Evolutionary conservation across 1,284 basidiomycete genomes (phyloP), one percentile per base, ranked within the genome.

Genomic region (Porphyrellus sp.): DNA sequence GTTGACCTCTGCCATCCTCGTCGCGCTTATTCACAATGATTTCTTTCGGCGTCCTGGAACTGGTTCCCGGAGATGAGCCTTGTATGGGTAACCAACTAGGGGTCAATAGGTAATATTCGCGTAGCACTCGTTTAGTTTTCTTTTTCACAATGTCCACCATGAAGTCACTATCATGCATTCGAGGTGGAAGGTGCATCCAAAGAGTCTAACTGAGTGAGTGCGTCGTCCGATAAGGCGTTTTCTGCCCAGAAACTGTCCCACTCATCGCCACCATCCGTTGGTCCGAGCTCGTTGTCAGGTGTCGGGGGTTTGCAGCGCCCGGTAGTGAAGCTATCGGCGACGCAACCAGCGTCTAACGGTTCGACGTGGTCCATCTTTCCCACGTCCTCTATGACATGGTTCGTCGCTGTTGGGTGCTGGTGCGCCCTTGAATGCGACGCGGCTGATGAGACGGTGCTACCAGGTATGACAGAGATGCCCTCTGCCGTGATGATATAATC

Each of bases 401-500:
- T 41, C 15, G 44, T 49, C 15, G n/a, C 27, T 24, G 42, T 27
- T 28, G 48, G 16, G 18, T 45, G 42, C 3, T 35, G 43, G 38
- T 34, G 48, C 44, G 30, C n/a, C 7, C 37, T 53, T 8, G 51
- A 1, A 23, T 44, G 55, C 20, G 46, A 52, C 18, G 21, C 16
- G 7, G 49, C 15, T 5, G 48, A 44, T 13, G 54, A 51, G 42
- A 58, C 31, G 18, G 54, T 57, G 39, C 67, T 70, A 40, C 62
- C 67, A 12, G 63, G 58, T 56, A 71, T 51, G 33, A 69, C 53
- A 16, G 69, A 73, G 25, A 93, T 74, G 3, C 89, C 89, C 18
- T 74, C 71, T 13, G 72, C 63, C 4, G 82, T 80, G 42, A 94
- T 76, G 54, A 90, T 74, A 58, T 86, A 93, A 64, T 93, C 90